Evolutionary conservation across 768 basidiomycete species (phyloP), one percentile per base, ranked within the genome.

Genomic region (Xerocomellus chrysenteron): DNA sequence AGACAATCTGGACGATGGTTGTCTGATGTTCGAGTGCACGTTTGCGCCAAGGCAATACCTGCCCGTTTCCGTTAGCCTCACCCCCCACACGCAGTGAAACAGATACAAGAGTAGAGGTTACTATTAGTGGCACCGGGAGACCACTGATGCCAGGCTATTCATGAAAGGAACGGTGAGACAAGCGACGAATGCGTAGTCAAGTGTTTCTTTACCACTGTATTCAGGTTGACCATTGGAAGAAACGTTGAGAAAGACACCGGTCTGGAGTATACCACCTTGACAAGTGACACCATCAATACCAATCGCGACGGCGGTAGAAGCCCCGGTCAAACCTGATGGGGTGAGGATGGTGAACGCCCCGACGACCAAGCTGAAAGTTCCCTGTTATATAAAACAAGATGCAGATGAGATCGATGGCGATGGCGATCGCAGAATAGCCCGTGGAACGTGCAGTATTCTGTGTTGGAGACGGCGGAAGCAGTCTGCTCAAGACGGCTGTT

Each of bases 211-310:
- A 32, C 30, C 30, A 32, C 7, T 32, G 30, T 32, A 32, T 32
- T 32, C 30, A 2, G 30, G 30, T n/a, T n/a, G n/a, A 32, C 30
- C 30, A 32, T 32, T 10, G 3, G 32, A 35, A 24, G 19, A n/a
- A 28, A 12, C 16, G 32, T 9, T 40, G 46, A 58, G 7, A 12
- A 5, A 1, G 8, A 8, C 17, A 32, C 7, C 30, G 30, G 9
- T 10, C 30, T 9, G 30, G 30, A 32, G 9, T 9, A 32, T 32
- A 32, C 32, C 50, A 40, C 8, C 26, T 3, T 1, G 0, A 14
- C 60, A 61, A 6, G 43, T 49, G 16, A 14, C 17, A 10, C 54
- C 58, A 30, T 61, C 60, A 2, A 61, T 55, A n/a, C 60, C 60
- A 21, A 61, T 58, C 58, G 58, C 60, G 14, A 39, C 50, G 16